These are phyloP conservation scores for Parachaetomium inaequale DNA, from an alignment of 495 filamentous ascomycete genomes.

Conservation along the genomic window DNA sequence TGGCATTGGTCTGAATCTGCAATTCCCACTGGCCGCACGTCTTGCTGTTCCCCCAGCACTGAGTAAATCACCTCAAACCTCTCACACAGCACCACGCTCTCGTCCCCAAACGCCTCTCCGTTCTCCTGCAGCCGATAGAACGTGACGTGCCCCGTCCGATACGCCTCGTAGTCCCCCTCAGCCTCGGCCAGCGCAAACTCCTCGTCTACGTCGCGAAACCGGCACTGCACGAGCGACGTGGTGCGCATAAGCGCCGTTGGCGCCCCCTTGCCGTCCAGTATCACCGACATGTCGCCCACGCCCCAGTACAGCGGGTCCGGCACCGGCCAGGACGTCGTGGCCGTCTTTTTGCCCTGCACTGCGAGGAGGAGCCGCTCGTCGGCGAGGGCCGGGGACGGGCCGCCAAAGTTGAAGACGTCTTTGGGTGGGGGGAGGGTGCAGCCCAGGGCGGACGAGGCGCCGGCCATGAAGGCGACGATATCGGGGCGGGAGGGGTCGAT, in stretches of 20 bases:
- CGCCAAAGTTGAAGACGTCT: slow-evolving; percentile 34
- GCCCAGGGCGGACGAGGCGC: slow-evolving; percentile 26
- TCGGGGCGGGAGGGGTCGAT: slow-evolving; percentile 34
- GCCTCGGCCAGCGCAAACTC: slow-evolving; percentile 36
- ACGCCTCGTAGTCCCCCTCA: slow-evolving; percentile 31
- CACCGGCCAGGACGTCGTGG: slow-evolving; percentile 35
- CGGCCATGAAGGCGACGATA: slow-evolving; percentile 30
- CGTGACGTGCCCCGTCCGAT: slow-evolving; percentile 26
- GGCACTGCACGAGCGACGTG: slow-evolving; percentile 23
- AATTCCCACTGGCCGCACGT: background rate
- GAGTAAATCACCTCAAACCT: slow-evolving; percentile 4
- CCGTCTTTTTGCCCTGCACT: slow-evolving; percentile 31
- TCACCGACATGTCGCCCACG: slow-evolving; percentile 33
- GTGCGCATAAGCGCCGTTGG: slow-evolving; percentile 35
- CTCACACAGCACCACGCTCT: slow-evolving; percentile 36
- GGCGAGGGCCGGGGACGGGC: slow-evolving; percentile 11
- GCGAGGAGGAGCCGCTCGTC: slow-evolving; percentile 24
- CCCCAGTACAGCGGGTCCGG: slow-evolving; percentile 32
- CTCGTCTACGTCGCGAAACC: slow-evolving; percentile 32
- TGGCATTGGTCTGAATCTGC: background rate
- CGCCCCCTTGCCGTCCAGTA: slow-evolving; percentile 29
- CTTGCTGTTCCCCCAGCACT: background rate
- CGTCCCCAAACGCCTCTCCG: slow-evolving; percentile 28
- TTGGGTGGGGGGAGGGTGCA: slow-evolving; percentile 24
- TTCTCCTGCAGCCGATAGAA: slow-evolving; percentile 27